Evolutionary conservation across 225 moss, liverwort and hornwort genomes (phyloP), one percentile per base, ranked within the genome.

Genomic region (Neckera pumila): DNA sequence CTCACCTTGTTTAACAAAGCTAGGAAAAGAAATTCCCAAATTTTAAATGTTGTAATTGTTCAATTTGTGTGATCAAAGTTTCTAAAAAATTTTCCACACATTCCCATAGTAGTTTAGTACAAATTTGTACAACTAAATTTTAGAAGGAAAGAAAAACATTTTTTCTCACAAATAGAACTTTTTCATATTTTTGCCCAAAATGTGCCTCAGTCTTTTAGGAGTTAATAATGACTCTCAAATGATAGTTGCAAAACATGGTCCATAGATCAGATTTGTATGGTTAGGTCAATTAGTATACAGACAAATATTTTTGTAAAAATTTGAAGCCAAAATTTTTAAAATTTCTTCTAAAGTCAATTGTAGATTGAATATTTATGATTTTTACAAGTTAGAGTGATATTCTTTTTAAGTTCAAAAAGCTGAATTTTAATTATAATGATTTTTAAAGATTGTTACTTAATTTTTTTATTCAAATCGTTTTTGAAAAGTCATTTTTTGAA

Each of bases 1-100:
- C 40, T 40, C 7, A 40, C 25, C 7, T 38, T 25, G 0, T 70
- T 3, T 0, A 1, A 3, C 4, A 25, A 0, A 0, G 1, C n/a
- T 36, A n/a, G n/a, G 5, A 1, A 65, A 34, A 9, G 9, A 18
- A 10, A 34, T 34, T 2, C 1, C 36, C 17, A 36, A 36, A 65
- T 1, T 65, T 22, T 10, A 38, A 38, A 69, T 7, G 3, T 69
- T 38, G 38, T 13, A 22, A 7, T 40, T 40, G 23, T 69, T 36
- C 2, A 40, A 38, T 69, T 1, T 23, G 3, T 14, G 2, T 8
- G 2, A 22, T 40, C 0, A 22, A 70, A 13, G 21, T 34, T 70
- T 38, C 0, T 69, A 0, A 4, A 23, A 2, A 2, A 4, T 6
- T 23, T 69, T 21, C 6, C 11, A 12, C 21, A 38, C 22, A 69